phyloP scores from a whole-genome alignment of 257 asterid genomes.

The Cinchona pubescens region DNA sequence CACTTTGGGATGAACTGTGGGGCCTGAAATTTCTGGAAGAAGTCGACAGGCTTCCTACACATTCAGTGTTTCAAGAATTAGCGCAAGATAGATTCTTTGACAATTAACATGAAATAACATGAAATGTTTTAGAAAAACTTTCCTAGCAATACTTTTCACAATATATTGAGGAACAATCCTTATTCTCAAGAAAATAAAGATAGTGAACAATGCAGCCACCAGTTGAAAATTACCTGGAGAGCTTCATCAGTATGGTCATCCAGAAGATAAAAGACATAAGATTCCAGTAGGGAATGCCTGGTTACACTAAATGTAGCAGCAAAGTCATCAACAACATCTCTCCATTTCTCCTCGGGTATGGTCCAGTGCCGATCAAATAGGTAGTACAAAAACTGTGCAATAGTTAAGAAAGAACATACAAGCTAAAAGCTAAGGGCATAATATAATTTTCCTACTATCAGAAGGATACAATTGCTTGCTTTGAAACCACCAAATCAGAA shows the following conservation, averaged over 20 bases:
- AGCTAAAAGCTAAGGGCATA: background rate
- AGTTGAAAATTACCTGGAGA: conserved; percentile 52
- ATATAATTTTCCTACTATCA: background rate
- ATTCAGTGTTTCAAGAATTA: conserved; percentile 25
- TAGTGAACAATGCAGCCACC: background rate
- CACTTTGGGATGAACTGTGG: conserved; percentile 79
- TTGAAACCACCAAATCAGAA: conserved; percentile 81
- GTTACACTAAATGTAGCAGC: conserved; percentile 75
- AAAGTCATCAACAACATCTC: conserved; percentile 71
- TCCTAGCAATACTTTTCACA: background rate
- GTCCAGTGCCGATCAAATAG: conserved; percentile 91
- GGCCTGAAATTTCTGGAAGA: conserved; percentile 88
- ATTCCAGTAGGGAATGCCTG: conserved; percentile 84
- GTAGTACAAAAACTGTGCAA: conserved; percentile 73
- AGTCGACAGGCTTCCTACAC: conserved; percentile 75
- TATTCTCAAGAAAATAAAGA: background rate
- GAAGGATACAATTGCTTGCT: conserved; percentile 94
- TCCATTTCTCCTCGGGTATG: conserved; percentile 67
- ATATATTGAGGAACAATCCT: background rate
- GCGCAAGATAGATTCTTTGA: background rate
- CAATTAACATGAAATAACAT: background rate
- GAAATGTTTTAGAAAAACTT: background rate
- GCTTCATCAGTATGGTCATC: conserved; percentile 88
- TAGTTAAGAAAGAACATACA: conserved; percentile 51
- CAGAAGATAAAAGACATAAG: conserved; percentile 72